Evolutionary conservation across 305 asterid genomes (phyloP).

Genomic region (Solanum hybrid): DNA sequence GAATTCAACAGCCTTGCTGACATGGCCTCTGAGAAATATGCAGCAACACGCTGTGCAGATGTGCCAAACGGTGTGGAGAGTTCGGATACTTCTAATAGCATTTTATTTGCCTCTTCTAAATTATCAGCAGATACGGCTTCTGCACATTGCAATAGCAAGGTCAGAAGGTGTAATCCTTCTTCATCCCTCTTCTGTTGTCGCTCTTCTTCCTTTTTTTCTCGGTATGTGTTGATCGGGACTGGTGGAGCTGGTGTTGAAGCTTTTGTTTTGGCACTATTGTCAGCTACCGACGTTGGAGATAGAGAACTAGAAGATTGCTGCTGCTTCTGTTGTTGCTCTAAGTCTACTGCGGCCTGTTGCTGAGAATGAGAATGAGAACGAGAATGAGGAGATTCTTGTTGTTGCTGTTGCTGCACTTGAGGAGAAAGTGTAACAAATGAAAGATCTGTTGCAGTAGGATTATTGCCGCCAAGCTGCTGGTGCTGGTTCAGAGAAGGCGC

Average conservation of each 20-base stretch:
- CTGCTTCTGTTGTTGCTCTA: conserved; percentile 3
- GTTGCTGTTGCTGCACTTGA: background rate
- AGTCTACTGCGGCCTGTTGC: background rate
- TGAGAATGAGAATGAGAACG: background rate
- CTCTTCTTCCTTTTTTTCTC: conserved; percentile 41
- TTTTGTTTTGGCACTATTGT: background rate
- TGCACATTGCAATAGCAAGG: conserved; percentile 77
- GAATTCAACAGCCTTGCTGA: conserved; percentile 79
- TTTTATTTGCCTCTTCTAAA: conserved; percentile 68
- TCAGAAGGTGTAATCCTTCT: conserved; percentile 72
- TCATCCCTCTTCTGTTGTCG: conserved; percentile 65
- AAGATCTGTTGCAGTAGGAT: background rate
- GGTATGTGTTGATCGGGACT: conserved; percentile 5
- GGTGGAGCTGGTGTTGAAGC: conserved; percentile 14
- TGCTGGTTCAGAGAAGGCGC: background rate
- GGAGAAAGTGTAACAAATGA: background rate
- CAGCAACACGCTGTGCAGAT: conserved; percentile 96
- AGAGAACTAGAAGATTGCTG: conserved; percentile 2
- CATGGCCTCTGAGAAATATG: conserved; percentile 98
- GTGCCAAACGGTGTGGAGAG: conserved; percentile 95
- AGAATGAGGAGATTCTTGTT: background rate
- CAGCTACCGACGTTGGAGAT: background rate
- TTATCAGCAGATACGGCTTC: conserved; percentile 83
- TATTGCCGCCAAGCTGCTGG: background rate
- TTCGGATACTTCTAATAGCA: conserved; percentile 76